Percentiles rank a stretch among this genome's conserved stretches.
Evolutionary conservation across 2,329 filamentous ascomycete genomes (phyloP).

Genomic region (Peltaster fructicola): DNA sequence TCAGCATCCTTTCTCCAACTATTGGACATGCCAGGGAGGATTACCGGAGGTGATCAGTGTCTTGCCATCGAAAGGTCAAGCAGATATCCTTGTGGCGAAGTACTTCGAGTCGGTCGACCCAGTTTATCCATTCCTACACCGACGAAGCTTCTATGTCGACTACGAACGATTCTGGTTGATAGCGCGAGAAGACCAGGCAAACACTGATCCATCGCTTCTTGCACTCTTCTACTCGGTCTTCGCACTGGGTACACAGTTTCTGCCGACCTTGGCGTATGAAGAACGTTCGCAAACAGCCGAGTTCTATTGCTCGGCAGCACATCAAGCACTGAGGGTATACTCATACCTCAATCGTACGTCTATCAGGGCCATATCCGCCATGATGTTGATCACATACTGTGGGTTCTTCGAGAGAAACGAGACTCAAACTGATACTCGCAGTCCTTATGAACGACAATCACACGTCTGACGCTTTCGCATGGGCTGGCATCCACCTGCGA

Average conservation of each 20-base stretch:
- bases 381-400: slow-evolving; percentile 71
- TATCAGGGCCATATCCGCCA: slow-evolving; percentile 56
- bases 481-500: slow-evolving; percentile 57
- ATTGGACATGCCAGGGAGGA: slow-evolving; percentile 66
- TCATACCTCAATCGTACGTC: slow-evolving; percentile 63
- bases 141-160: slow-evolving; percentile 57
- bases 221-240: slow-evolving; percentile 62
- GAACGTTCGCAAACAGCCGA: slow-evolving; percentile 61
- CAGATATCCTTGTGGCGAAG: slow-evolving; percentile 45
- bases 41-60: slow-evolving; percentile 59
- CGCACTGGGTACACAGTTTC: slow-evolving; percentile 63
- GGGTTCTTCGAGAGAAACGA: too few species aligned
- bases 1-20: slow-evolving; percentile 66
- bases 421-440: too few species aligned
- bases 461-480: slow-evolving; percentile 66
- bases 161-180: slow-evolving; percentile 64
- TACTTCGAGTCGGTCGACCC: slow-evolving; percentile 51
- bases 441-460: slow-evolving; percentile 77
- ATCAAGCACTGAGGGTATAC: slow-evolving; percentile 57
- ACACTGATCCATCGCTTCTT: slow-evolving; percentile 49
- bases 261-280: slow-evolving; percentile 36
- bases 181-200: slow-evolving; percentile 36
- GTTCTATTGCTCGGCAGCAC: slow-evolving; percentile 61
- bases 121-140: slow-evolving; percentile 64
- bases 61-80: slow-evolving; percentile 57